Percentiles rank a stretch among this genome's conserved stretches.
These are phyloP conservation scores for Backusella luteola DNA, from an alignment of 192 early-diverging fungal species.

Conservation along the genomic window DNA sequence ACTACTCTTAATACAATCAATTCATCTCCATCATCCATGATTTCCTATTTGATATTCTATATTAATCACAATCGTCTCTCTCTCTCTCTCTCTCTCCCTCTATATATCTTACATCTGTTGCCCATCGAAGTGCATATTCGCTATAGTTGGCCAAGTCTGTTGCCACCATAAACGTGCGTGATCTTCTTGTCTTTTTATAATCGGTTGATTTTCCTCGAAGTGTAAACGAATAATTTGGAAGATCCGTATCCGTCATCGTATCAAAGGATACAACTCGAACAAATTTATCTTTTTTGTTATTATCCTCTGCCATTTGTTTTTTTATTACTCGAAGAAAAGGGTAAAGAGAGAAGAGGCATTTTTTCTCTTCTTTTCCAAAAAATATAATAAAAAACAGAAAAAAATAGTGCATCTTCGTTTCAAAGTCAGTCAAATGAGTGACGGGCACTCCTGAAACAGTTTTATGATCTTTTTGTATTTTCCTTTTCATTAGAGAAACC, in stretches of 20 bases:
- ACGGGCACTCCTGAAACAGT: neutral
- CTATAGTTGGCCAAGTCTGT: conserved; percentile 52
- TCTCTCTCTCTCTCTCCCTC: too few species aligned
- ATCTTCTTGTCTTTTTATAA: conserved; percentile 34
- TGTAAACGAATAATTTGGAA: conserved; percentile 47
- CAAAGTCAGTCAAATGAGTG: neutral
- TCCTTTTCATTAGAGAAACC: too few species aligned
- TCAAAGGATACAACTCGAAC: conserved; percentile 39
- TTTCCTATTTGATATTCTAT: conserved; percentile 21
- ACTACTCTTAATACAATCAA: conserved; percentile 17
- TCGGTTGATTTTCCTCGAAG: conserved; percentile 41
- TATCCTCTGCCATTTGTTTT: neutral
- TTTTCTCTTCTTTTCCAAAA: too few species aligned
- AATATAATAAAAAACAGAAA: neutral
- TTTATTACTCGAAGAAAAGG: neutral
- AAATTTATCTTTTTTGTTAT: conserved; percentile 13
- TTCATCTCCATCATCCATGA: conserved; percentile 55
- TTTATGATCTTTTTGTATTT: too few species aligned
- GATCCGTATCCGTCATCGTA: conserved; percentile 34
- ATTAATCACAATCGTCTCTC: neutral
- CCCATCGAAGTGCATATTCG: conserved; percentile 51
- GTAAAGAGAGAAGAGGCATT: neutral
- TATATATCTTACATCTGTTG: conserved; percentile 32
- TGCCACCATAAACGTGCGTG: conserved; percentile 48
- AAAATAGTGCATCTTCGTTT: neutral